These are phyloP conservation scores for Vanderwaltozyma verrucispora DNA, from an alignment of 805 yeast genomes.

Conservation along the genomic window DNA sequence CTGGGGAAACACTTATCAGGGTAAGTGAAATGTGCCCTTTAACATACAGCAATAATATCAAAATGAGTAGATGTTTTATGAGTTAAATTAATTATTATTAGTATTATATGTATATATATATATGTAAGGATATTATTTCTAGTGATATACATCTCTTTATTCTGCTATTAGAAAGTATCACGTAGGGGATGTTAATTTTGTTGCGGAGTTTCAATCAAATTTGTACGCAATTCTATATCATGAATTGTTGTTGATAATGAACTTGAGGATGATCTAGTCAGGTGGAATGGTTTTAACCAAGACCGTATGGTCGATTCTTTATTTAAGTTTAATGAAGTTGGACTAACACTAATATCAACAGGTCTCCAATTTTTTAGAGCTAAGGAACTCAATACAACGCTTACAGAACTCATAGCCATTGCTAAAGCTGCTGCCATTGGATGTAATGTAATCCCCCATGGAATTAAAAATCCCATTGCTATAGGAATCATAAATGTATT, in stretches of 20 bases:
- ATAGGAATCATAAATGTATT: conserved; percentile 81
- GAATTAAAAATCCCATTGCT: conserved; percentile 86
- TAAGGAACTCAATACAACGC: conserved; percentile 77
- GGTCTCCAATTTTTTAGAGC: conserved; percentile 57
- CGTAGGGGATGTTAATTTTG: no score
- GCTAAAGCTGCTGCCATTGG: conserved; percentile 88
- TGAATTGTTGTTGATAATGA: not conserved
- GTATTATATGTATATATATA: no score
- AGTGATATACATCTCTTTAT: no score
- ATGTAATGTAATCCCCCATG: conserved; percentile 64
- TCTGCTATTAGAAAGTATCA: no score
- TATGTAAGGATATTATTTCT: no score
- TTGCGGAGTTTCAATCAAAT: not conserved
- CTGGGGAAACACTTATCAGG: no score
- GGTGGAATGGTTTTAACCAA: not conserved
- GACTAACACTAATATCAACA: conserved; percentile 1
- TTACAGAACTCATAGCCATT: conserved; percentile 87
- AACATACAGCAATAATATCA: no score
- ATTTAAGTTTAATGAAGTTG: not conserved
- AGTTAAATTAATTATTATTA: no score
- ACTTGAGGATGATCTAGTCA: not conserved
- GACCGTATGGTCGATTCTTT: not conserved
- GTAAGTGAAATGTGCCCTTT: no score
- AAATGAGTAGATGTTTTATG: no score
- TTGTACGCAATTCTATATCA: conserved; percentile 2